phyloP scores from a whole-genome alignment of 257 asterid species.

The Solanum corneliomulleri region DNA sequence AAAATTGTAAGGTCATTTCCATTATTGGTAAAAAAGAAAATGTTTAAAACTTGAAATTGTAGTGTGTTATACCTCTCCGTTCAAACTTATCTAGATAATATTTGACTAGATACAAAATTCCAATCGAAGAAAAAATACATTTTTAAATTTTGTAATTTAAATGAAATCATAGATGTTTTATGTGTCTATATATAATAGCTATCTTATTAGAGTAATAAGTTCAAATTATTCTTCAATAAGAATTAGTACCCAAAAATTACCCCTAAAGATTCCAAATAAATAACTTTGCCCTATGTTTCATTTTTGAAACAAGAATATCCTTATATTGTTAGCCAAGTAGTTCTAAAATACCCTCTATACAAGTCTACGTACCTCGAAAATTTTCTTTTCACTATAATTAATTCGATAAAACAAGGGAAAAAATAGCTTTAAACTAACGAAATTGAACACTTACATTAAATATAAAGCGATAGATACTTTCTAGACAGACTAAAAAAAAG shows the following conservation, averaged over 20 bases:
- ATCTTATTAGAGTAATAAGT: background rate
- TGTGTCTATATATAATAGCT: background rate
- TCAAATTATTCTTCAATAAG: background rate
- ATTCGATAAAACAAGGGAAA: rapidly evolving
- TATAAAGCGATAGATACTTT: background rate
- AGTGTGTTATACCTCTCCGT: background rate
- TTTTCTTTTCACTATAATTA: background rate
- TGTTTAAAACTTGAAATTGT: background rate
- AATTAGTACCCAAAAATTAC: background rate
- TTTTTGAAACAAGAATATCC: background rate
- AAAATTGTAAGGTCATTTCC: background rate
- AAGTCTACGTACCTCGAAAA: background rate
- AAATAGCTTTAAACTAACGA: background rate
- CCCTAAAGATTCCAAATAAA: background rate
- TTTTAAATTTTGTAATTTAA: background rate
- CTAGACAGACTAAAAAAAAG: background rate
- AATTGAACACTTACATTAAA: background rate
- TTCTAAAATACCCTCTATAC: background rate
- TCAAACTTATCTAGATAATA: background rate
- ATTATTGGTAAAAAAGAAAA: background rate
- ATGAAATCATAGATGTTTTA: background rate
- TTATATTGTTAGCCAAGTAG: background rate
- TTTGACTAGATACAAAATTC: background rate
- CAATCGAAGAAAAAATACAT: background rate
- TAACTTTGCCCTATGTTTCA: background rate